Base-by-base conservation (phyloP, 768 basidiomycete species). In the Mycena crocata region DNA sequence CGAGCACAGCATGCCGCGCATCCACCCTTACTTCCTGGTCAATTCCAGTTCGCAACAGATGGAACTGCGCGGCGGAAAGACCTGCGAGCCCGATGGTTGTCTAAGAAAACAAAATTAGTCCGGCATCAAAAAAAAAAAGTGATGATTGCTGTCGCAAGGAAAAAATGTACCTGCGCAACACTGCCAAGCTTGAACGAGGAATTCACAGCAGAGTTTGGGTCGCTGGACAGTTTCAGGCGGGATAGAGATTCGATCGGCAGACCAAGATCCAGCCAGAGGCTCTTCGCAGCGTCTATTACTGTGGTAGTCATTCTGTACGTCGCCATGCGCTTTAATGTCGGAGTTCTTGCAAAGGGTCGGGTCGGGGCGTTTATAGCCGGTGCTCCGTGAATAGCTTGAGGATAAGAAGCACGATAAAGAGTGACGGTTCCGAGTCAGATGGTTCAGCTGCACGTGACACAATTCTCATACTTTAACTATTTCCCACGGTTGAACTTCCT, bases 161-260 rank as follows among this genome's bases (percentile, higher is more conserved):
- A 28, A 8, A 37, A 2, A 24, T 30, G 57, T 68, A 84, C 87
- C 81, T 89, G 88, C 2, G 88, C 87, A 45, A 83, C 83, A 12
- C 80, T 76, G 2, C 86, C 88, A 10, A 89, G 72, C 57, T 77
- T 83, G 72, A 89, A 89, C 0, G 86, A 86, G 1, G 88, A 89
- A 52, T 85, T 78, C 8, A 88, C 77, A 1, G 81, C 79, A 6
- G 76, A 75, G 67, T 86, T 83, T 12, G 86, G 78, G 39, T 81
- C 70, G 19, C 77, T 77, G 14, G 68, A 74, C 8, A 88, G 69
- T 8, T 70, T 73, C 19, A 88, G 71, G 37, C 78, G 69, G 21
- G 76, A 68, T 0, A 88, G 68, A 13, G 75, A 73, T n/a, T 78
- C 69, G 15, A 68, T 61, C 0, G 84, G 84, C 8, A 87, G 78